Base-by-base conservation (phyloP, 257 asterid species). In the Coffea canephora region DNA sequence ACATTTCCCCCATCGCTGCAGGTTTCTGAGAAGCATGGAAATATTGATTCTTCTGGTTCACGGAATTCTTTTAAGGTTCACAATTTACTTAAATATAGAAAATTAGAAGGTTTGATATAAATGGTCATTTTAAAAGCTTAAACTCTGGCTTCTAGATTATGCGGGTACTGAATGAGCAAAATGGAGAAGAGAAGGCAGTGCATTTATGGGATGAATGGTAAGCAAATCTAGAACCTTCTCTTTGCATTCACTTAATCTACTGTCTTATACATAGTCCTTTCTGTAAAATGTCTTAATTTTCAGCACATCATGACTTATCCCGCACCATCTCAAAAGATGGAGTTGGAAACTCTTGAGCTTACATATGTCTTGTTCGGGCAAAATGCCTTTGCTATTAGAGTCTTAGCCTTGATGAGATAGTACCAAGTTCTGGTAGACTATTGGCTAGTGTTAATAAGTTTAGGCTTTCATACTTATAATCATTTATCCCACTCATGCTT, bases 191-290 rank as follows among this genome's bases (percentile, higher is more conserved):
- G 86, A 87, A 89, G 80, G 84, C 83, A 70, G 91, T 88, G 86
- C 94, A 88, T 16, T 82, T 95, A 88, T 86, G 92, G 95, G 98
- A 93, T 82, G 96, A 91, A 82, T 95, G 99, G 99, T 95, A 81
- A 77, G 88, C 86, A 78, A 80, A 67, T 80, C 45, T 67, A 78
- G 46, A 39, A 27, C 27, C 19, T 72, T 78, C 68, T 46, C 49
- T 39, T 25, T 67, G 66, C 57, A 68, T 71, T 46, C 72, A 31
- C 48, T 72, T 71, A 15, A 27, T 34, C 73, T 72, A 12, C 73
- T 18, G 27, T 46, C 48, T 27, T 31, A 73, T 18, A 21, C 43
- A 71, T 45, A 39, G 27, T 23, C 12, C 61, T 48, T 65, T 45
- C 36, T 18, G 46, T 27, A 46, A 52, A 12, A 25, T 43, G 34